Conservation (phyloP, 192 early-diverging fungal species). For the Coemansia sp. region DNA sequence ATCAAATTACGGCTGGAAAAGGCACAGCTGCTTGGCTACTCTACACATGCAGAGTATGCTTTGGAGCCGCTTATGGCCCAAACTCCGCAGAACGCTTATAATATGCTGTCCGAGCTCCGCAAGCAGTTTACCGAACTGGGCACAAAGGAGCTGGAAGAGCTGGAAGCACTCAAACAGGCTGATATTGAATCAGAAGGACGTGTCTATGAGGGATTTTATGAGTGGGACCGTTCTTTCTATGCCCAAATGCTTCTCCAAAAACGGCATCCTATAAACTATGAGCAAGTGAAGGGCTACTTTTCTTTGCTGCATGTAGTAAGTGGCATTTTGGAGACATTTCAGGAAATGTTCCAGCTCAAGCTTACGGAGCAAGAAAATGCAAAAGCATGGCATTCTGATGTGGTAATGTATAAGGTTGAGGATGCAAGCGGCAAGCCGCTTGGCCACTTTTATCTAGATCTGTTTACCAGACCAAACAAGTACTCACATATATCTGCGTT, state of each 20-base stretch:
- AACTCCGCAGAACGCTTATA: slow-evolving; percentile 53
- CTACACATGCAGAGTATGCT: slow-evolving; percentile 60
- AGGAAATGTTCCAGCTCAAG: slow-evolving; percentile 59
- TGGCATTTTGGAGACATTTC: slow-evolving; percentile 64
- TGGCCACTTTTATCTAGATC: slow-evolving; percentile 68
- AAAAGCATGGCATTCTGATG: slow-evolving; percentile 68
- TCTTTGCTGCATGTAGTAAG: slow-evolving; percentile 50
- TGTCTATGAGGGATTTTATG: slow-evolving; percentile 35
- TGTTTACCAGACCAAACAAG: slow-evolving; percentile 63
- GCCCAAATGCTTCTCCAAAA: slow-evolving; percentile 57
- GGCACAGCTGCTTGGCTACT: slow-evolving; percentile 61
- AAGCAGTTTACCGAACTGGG: slow-evolving; percentile 48
- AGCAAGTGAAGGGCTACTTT: slow-evolving; percentile 71
- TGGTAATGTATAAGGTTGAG: slow-evolving; percentile 63
- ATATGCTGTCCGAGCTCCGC: slow-evolving; percentile 59
- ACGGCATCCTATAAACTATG: slow-evolving; percentile 61
- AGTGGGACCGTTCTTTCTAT: slow-evolving; percentile 73
- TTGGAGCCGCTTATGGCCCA: slow-evolving; percentile 78
- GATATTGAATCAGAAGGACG: slow-evolving; percentile 27
- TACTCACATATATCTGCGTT: slow-evolving; percentile 65
- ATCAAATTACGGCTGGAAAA: slow-evolving; percentile 41
- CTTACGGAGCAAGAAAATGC: slow-evolving; percentile 57
- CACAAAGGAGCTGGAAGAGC: slow-evolving; percentile 51
- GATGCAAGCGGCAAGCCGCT: slow-evolving; percentile 57
- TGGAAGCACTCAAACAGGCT: slow-evolving; percentile 59